Evolutionary conservation across 371 early-diverging fungal species (phyloP), one percentile per base, ranked within the genome.

Genomic region (Batkoa obscura): DNA sequence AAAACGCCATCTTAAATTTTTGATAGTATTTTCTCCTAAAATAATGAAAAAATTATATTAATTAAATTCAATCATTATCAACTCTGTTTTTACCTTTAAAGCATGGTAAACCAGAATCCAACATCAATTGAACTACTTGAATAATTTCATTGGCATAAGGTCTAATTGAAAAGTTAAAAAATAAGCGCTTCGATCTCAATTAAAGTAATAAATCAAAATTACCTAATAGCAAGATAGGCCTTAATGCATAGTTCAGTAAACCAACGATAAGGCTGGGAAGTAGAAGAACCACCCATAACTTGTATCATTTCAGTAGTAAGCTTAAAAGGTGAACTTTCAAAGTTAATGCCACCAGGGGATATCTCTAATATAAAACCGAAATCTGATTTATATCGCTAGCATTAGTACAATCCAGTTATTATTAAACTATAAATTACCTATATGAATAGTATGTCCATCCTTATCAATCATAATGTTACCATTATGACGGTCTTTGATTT

Each of bases 391-490:
- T 43, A 13, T 32, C 43, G 1, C 31, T 32, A 42, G 10, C 13
- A 36, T 32, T 30, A 39, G 6, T 50, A 33, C 10, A 9, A 31
- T 35, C 10, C 41, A 1, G 37, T 2, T 9, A 3, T 5, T 38
- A 37, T 1, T 5, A 3, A n/a, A 46, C 35, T 32, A 2, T 0
- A 9, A 52, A 66, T 56, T 72, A 82, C 84, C 88, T 57, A 99
- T 99, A 65, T 99, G 99, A 60, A 99, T 78, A 34, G 99, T 83
- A 66, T 97, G 94, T 0, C 99, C 99, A 51, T 85, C 75, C 50
- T 91, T 86, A 61, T 99, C 97, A 58, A 99, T 71, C 98, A 99
- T 96, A 58, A 99, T 97, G 69, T 99, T 99, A 50, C 99, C 99
- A 67, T 99, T 99, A 70, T 99, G 99, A 31, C 99, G 80, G 72